Evolutionary conservation across 2,329 filamentous ascomycete species (phyloP).

Genomic region (Lachnellula occidentalis): DNA sequence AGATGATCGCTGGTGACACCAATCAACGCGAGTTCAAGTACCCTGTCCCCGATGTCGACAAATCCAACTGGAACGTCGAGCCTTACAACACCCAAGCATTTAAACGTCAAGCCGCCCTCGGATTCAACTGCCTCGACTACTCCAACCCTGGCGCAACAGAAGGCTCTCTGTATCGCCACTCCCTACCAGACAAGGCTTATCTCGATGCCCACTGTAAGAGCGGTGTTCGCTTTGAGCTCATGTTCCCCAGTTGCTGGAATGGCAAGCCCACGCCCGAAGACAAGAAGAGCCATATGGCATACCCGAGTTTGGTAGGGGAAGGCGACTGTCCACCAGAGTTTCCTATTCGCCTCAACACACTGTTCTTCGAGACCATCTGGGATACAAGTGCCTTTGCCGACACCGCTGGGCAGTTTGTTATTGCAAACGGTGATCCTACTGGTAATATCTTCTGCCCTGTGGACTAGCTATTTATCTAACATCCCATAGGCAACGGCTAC

Average conservation of each 20-base stretch:
- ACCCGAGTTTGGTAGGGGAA: conserved; percentile 69
- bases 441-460: conserved; percentile 40
- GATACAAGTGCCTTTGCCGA: conserved; percentile 61
- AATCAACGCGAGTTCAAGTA: conserved; percentile 62
- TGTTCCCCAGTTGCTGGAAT: conserved; percentile 90
- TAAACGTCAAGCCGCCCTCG: conserved; percentile 74
- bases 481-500: conserved; percentile 59
- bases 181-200: conserved; percentile 71
- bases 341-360: conserved; percentile 61
- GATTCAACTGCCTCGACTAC: conserved; percentile 96
- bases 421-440: conserved; percentile 73
- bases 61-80: conserved; percentile 61
- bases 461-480: conserved; percentile 5
- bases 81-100: conserved; percentile 57
- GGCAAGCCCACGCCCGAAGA: conserved; percentile 52
- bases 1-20: conserved; percentile 75
- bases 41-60: conserved; percentile 59
- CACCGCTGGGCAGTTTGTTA: conserved; percentile 62
- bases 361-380: conserved; percentile 87
- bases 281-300: conserved; percentile 66
- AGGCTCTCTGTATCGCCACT: conserved; percentile 73
- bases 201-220: conserved; percentile 77
- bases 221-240: conserved; percentile 75
- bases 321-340: conserved; percentile 69
- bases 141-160: conserved; percentile 30